Conservation (phyloP, 148 eudicot genomes). For the Pouteria glomerata region DNA sequence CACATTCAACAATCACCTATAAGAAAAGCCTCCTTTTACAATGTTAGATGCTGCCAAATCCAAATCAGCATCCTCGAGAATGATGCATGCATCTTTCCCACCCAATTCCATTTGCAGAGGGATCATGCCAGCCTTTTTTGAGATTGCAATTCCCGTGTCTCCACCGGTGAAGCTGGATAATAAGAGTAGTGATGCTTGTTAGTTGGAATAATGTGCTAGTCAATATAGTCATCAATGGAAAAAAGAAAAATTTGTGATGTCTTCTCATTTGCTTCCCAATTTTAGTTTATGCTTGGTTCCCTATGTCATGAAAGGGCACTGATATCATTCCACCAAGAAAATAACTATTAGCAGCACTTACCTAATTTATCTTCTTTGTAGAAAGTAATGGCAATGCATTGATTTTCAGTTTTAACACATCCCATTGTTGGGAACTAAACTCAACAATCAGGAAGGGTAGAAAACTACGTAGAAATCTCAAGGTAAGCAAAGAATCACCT, state of each 20-base stretch:
- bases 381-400: too few species aligned
- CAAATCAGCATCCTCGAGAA: slow-evolving; percentile 96
- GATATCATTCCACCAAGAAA: too few species aligned
- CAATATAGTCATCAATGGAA: not conserved
- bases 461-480: not conserved
- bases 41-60: slow-evolving; percentile 85
- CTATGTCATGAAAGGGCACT: too few species aligned
- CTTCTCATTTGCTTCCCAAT: not conserved
- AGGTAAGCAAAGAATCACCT: slow-evolving; percentile 44
- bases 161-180: slow-evolving; percentile 90
- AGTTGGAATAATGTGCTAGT: not conserved
- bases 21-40: slow-evolving; percentile 96
- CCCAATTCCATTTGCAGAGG: slow-evolving; percentile 99
- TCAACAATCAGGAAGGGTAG: not conserved
- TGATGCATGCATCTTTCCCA: slow-evolving; percentile 96
- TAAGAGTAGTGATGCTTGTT: not conserved
- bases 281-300: too few species aligned
- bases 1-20: slow-evolving; percentile 77
- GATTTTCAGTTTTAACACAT: not conserved
- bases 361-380: not conserved
- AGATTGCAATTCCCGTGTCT: slow-evolving; percentile 92
- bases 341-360: not conserved
- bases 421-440: not conserved
- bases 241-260: not conserved
- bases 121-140: slow-evolving; percentile 97